phyloP scores from a whole-genome alignment of 176 grass and related monocot species.

The Carex littledalei region DNA sequence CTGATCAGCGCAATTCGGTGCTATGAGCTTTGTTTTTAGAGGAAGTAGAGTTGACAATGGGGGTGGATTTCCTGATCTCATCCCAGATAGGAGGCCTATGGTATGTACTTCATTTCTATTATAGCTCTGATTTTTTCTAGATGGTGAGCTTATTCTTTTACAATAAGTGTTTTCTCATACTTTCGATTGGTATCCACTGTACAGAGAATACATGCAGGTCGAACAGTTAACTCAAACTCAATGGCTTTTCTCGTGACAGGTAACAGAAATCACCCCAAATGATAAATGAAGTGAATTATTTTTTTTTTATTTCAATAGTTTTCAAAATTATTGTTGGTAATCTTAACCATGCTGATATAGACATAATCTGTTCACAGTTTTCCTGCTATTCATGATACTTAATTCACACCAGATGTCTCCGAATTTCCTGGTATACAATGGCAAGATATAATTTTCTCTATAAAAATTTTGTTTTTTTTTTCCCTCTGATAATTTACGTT shows the following conservation, averaged over 20 bases:
- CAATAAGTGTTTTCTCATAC: not conserved
- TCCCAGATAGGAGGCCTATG: conserved; percentile 57
- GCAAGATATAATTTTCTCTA: not conserved
- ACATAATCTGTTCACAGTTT: conserved; percentile 38
- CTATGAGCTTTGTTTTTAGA: conserved; percentile 89
- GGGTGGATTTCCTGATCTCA: conserved; percentile 55
- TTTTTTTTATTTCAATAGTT: not conserved
- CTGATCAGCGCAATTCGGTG: conserved; percentile 12
- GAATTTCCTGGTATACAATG: conserved; percentile 55
- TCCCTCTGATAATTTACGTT: not conserved
- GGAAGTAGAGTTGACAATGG: conserved; percentile 69
- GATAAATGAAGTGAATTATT: not conserved
- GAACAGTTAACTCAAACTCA: conserved; percentile 73
- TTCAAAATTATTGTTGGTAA: not conserved
- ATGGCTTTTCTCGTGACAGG: conserved; percentile 91
- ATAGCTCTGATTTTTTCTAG: conserved; percentile 5
- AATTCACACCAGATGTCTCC: conserved; percentile 95
- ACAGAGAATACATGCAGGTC: conserved; percentile 71
- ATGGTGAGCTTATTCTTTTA: no score
- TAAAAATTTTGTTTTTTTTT: not conserved
- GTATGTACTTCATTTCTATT: conserved; percentile 30
- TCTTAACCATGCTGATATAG: not conserved
- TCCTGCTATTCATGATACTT: conserved; percentile 90
- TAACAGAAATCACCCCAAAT: conserved; percentile 24
- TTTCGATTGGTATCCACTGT: not conserved